Conservation (phyloP, 768 basidiomycete species). For the Podaxis sp. region DNA sequence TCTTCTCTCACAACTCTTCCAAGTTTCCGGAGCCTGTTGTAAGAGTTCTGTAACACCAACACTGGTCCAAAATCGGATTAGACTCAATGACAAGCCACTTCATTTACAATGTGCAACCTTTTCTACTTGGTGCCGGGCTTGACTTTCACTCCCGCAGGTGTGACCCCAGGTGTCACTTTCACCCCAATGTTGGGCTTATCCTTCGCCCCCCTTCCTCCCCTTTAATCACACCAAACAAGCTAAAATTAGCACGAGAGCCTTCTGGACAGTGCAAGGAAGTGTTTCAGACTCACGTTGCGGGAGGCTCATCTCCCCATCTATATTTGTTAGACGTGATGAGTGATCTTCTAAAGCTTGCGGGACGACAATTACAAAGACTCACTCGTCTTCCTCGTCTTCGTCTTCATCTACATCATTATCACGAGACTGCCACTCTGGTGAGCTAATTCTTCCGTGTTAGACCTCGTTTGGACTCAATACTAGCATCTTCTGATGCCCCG, state of each 20-base stretch:
- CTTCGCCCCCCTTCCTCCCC: neutral
- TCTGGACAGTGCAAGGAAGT: neutral
- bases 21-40: too few relatives aligned
- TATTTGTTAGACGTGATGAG: neutral
- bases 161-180: neutral
- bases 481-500: neutral
- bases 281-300: constrained; percentile 9
- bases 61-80: too few relatives aligned
- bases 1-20: too few relatives aligned
- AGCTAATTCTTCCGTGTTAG: neutral
- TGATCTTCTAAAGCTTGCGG: constrained; percentile 3
- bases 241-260: neutral
- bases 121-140: neutral
- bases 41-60: too few relatives aligned
- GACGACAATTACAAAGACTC: neutral
- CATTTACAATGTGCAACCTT: neutral
- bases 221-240: neutral
- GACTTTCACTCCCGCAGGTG: neutral
- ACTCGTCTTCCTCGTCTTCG: neutral
- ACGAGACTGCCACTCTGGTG: neutral
- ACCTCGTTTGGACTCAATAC: neutral
- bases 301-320: constrained; percentile 4
- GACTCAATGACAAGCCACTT: neutral
- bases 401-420: neutral
- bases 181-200: neutral